Base-by-base conservation (phyloP, 164 flowering plant species). In the Houttuynia cordata region DNA sequence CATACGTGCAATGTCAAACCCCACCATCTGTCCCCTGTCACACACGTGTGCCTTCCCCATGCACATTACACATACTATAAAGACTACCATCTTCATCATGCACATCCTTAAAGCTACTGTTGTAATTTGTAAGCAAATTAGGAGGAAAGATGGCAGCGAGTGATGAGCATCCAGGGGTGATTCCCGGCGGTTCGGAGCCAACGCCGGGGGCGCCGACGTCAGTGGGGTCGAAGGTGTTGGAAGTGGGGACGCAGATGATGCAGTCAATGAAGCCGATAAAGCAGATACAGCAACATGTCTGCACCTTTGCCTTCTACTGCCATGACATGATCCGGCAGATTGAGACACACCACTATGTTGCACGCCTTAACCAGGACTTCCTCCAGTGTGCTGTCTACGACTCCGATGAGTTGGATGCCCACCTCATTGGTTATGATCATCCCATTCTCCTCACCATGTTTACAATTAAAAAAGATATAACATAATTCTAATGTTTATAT, bases 371-470 rank as follows among this genome's bases (percentile, higher is more conserved):
- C 75, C 84, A 87, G 74, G 96, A 92, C 57, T 79, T 91, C 70
- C 85, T 87, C 64, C 98, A 88, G 82, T 85, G 92, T 60, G 87
- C 98, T 30, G 96, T 91, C 58, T 91, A 81, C 59, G 94, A 88
- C 58, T 75, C 90, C n/a, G 88, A 86, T 58, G 65, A 68, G 25
- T 50, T 78, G 65, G 8, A 25, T 8, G 88, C 72, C 61, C 88
- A 78, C 18, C 97, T 88, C 76, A 83, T 91, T 18, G 96, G 96
- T 85, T 62, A n/a, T n/a, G n/a, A n/a, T 21, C 25, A 49, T 23
- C 22, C 24, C 39, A 13, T 17, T 60, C 53, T 21, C 22, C 22
- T 8, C 8, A 17, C n/a, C 18, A 17, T 17, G 17, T 22, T 19
- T 8, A 25, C n/a, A n/a, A n/a, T n/a, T n/a, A n/a, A n/a, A n/a